Conservation (phyloP, 2,329 filamentous ascomycete species). For the Apiospora koreana region DNA sequence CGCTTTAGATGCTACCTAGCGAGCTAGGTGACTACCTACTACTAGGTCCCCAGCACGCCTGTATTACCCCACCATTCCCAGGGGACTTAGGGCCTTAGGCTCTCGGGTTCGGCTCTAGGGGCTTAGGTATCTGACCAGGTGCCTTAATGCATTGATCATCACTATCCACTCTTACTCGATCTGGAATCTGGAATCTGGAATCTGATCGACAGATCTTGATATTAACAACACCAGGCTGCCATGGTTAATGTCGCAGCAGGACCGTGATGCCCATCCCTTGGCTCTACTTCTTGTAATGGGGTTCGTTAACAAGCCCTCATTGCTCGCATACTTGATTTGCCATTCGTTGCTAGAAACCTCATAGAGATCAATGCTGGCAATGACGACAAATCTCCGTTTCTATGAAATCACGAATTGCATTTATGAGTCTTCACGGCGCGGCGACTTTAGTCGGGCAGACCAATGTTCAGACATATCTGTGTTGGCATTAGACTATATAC, state of each 20-base stretch:
- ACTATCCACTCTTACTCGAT: not conserved
- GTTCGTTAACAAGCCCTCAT: too few relatives aligned
- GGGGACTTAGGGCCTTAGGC: not conserved
- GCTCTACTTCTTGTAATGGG: not conserved
- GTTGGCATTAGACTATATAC: constrained; percentile 27
- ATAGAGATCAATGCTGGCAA: not conserved
- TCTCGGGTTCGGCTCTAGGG: not conserved
- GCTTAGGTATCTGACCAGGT: not conserved
- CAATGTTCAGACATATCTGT: not conserved
- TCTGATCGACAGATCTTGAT: not conserved
- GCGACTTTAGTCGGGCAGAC: not conserved
- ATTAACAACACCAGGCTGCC: not conserved
- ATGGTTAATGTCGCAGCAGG: not conserved
- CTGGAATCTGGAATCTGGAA: not conserved
- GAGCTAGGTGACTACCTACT: too few relatives aligned
- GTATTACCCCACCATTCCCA: not conserved
- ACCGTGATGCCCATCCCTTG: not conserved
- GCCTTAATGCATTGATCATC: not conserved
- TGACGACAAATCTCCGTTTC: not conserved
- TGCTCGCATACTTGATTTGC: not conserved
- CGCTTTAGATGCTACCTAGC: not conserved
- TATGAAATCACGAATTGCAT: not conserved
- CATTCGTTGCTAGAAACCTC: not conserved
- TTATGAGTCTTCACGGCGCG: too few relatives aligned
- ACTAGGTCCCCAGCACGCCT: not conserved